Base-by-base conservation (phyloP, 345 rosid species). In the Bruguiera parviflora region DNA sequence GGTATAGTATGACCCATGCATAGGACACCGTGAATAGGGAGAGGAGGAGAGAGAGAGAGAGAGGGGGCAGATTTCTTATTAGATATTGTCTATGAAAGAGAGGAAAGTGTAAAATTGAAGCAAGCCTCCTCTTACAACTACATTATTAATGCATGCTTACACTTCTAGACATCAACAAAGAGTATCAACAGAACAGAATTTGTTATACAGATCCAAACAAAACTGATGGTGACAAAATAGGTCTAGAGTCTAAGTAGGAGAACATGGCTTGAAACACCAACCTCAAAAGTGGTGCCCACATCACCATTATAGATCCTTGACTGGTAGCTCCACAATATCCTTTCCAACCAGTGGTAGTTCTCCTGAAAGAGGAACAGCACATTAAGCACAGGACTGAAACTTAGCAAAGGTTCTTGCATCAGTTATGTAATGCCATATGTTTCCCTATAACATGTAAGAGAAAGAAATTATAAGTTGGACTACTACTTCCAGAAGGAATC, bases 291-390 rank as follows among this genome's bases (percentile, higher is more conserved):
- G 71, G 74, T 27, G 60, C 89, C 86, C 64, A 77, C 49, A 65
- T 88, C 90, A 58, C 92, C 92, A n/a, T 86, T 65, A 64, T 91
- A 91, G 33, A 85, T 83, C 80, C 96, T 88, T 33, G 96, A 85
- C 73, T 91, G 94, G 76, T 91, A 88, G 72, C 94, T 87, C 27
- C 86, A 82, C 61, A 91, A 69, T 73, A 90, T 84, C 77, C 86
- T 80, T 63, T 87, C 88, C 71, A 82, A 74, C 89, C 89, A 82
- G 71, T 77, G 80, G 69, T 77, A 78, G 53, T 85, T 85, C 77
- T 85, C 86, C 89, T 85, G 83, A 69, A 79, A 74, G 66, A 75
- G 61, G 21, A 63, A 22, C 18, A 29, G 66, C 21, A 64, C 19
- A 43, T 52, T 33, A 72, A 53, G 58, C 46, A 75, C 49, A 43